Percentiles rank a stretch among this genome's conserved stretches.
These are phyloP conservation scores for Nannochloris sp. DNA, from an alignment of 139 green algal genomes.

Conservation along the genomic window DNA sequence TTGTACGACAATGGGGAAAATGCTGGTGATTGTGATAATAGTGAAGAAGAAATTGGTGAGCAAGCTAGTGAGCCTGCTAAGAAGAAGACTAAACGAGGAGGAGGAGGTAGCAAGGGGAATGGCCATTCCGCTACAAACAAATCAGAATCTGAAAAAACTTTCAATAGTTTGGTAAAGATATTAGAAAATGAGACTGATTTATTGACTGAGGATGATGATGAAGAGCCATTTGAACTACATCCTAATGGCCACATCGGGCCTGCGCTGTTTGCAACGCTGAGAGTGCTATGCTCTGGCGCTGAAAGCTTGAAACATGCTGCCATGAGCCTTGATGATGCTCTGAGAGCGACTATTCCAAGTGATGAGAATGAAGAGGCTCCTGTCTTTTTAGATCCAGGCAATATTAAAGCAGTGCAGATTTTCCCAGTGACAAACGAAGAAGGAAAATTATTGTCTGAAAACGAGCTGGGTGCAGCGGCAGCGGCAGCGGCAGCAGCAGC, in stretches of 20 bases:
- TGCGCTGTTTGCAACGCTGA: constrained; percentile 20
- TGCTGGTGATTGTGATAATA: not conserved
- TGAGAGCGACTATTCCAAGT: not conserved
- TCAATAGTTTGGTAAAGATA: not conserved
- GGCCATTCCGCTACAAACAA: not conserved
- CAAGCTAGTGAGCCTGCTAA: not conserved
- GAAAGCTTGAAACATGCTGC: not conserved
- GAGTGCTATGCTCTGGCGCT: constrained; percentile 18
- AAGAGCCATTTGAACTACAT: constrained; percentile 41
- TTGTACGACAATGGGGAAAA: not conserved
- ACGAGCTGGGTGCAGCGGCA: not conserved
- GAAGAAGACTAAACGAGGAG: not conserved
- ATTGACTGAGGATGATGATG: constrained; percentile 20
- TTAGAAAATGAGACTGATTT: constrained; percentile 16
- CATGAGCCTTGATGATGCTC: constrained; percentile 24
- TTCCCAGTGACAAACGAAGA: constrained; percentile 2
- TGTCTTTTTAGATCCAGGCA: not conserved
- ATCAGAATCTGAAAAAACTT: not conserved
- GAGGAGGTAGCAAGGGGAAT: not conserved
- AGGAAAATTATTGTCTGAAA: not conserved
- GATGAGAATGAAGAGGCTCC: not conserved
- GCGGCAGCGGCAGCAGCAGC: not conserved
- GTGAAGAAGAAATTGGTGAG: not conserved
- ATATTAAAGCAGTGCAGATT: constrained; percentile 2
- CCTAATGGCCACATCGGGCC: constrained; percentile 28